Evolutionary conservation across 176 grass and related monocot species (phyloP), one percentile per base, ranked within the genome.

Genomic region (Eremochloa ophiuroides): DNA sequence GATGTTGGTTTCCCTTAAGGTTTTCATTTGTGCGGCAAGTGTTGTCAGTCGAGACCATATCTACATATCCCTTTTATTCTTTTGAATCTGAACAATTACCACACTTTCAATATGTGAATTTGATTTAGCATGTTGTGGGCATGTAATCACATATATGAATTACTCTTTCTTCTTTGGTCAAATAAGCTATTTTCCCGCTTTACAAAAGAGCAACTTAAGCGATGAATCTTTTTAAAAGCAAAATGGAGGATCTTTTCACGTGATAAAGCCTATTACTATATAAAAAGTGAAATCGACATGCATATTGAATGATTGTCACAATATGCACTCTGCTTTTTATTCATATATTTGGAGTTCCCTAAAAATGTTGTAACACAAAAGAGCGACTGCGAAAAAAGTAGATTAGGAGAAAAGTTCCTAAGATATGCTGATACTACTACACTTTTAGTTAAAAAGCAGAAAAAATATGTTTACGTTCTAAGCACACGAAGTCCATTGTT

Each of bases 371-470:
- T 20, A 77, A 77, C 10, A 84, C 4, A 3, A 2, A 85, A 71
- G 30, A 25, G 40, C 37, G 10, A 63, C 46, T 61, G 25, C 50
- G 55, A 23, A 75, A 48, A 70, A 41, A 86, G 31, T 66, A 60
- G 12, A 42, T 56, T 37, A 42, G 27, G 34, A 29, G 35, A 75
- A 71, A 79, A 48, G 44, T 47, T 77, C 62, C 40, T 44, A 16
- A n/a, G 48, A 62, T 38, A 69, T 76, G 41, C 29, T n/a, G 7
- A 33, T 61, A 47, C 10, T 43, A 44, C 18, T 46, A 51, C 44
- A 29, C 47, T 69, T 62, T 7, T 77, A 67, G 77, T 74, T 38
- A 69, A 87, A 53, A 69, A 51, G 50, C n/a, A 64, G 55, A 75
- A 38, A 26, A 48, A 27, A 20, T 26, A 16, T 59, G 48, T 29